Conservation (phyloP, 176 grass and related monocot genomes). For the Rhynchospora breviuscula region DNA sequence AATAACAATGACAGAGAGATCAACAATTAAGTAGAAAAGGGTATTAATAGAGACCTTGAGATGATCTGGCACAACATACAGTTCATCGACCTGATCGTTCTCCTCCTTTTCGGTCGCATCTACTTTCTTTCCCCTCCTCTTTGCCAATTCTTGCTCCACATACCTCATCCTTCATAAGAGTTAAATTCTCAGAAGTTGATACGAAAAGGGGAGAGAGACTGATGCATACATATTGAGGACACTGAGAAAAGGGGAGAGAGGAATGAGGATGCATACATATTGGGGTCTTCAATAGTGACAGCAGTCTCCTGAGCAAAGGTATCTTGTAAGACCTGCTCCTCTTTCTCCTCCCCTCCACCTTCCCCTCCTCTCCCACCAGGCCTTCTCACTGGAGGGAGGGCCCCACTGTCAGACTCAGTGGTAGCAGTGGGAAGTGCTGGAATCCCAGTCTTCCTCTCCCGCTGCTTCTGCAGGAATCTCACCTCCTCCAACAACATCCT, state of each 20-base stretch:
- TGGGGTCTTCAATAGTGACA: conserved; percentile 87
- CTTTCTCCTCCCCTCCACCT: neutral
- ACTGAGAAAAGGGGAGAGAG: neutral
- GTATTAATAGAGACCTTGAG: conserved; percentile 56
- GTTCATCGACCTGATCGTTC: conserved; percentile 69
- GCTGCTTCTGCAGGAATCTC: conserved; percentile 41
- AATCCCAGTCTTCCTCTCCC: conserved; percentile 29
- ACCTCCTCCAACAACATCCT: conserved; percentile 70
- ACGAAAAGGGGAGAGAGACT: neutral
- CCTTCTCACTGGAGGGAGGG: neutral
- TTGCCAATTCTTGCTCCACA: conserved; percentile 76
- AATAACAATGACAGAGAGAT: neutral
- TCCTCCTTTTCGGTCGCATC: conserved; percentile 63
- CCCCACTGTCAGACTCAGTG: conserved; percentile 17
- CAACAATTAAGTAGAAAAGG: neutral
- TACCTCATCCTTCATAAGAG: conserved; percentile 69
- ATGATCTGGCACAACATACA: conserved; percentile 71
- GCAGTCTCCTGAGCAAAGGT: conserved; percentile 99
- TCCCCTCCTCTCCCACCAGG: conserved; percentile 12
- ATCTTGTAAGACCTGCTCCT: conserved; percentile 63
- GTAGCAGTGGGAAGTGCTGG: conserved; percentile 25
- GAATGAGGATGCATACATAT: conserved; percentile 50
- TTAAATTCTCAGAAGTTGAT: neutral
- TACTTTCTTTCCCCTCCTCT: conserved; percentile 69
- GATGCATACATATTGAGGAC: conserved; percentile 7